phyloP scores from a whole-genome alignment of 352 stramenopile species.

The Phytophthora cryptogea region DNA sequence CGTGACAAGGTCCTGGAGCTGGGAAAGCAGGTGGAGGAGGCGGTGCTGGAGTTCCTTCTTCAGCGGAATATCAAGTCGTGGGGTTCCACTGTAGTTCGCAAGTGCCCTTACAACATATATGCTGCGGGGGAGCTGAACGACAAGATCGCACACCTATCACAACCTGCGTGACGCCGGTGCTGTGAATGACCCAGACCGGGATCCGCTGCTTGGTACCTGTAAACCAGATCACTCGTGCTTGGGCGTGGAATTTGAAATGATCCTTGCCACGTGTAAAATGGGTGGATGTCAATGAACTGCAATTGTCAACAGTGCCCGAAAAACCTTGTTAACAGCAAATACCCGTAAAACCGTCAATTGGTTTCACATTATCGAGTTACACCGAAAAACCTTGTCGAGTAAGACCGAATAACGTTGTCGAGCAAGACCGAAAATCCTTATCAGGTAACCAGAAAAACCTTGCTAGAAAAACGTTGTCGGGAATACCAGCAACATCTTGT shows the following conservation, averaged over 20 bases:
- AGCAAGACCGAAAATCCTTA: not conserved
- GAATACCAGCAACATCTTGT: not conserved
- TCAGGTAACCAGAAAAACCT: too few species aligned
- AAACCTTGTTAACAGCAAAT: too few species aligned
- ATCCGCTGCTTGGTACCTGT: too few species aligned
- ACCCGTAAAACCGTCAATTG: too few species aligned
- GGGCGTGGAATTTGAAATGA: too few species aligned
- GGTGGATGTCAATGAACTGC: too few species aligned
- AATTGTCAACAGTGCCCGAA: too few species aligned
- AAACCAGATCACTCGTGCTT: too few species aligned
- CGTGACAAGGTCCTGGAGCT: constrained; percentile 10
- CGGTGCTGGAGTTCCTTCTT: constrained; percentile 8
- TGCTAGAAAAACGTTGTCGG: too few species aligned
- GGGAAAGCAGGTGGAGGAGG: not conserved
- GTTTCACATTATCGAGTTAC: not conserved
- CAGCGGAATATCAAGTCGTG: constrained; percentile 1
- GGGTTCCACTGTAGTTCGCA: constrained; percentile 2
- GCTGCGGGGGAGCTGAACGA: not conserved
- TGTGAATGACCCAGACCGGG: too few species aligned
- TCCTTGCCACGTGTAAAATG: too few species aligned
- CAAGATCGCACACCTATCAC: not conserved
- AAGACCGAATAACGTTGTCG: not conserved
- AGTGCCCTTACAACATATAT: constrained; percentile 5
- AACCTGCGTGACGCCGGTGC: too few species aligned
- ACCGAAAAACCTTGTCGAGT: not conserved